A percentile compares a stretch with the other conserved stretches of the same genome.
These are phyloP conservation scores for Ustilago curta DNA, from an alignment of 1,284 basidiomycete genomes.

Conservation along the genomic window DNA sequence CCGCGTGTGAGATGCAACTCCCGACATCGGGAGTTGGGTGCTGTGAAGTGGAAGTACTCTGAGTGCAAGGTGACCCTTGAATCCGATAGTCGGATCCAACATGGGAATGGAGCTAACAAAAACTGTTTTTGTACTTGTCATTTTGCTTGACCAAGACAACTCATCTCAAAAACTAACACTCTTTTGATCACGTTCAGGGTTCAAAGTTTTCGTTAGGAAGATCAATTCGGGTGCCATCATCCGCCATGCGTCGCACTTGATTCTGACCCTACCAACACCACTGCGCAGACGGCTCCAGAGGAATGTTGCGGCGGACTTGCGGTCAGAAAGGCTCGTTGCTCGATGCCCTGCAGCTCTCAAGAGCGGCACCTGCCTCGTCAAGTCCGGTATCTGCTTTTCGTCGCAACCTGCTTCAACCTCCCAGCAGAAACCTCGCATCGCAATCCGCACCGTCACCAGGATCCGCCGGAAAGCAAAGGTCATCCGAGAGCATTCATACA, in stretches of 20 bases:
- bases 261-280: not conserved
- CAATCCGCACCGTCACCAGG: not conserved
- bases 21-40: too few species aligned
- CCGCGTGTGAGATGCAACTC: too few species aligned
- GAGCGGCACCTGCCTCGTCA: not conserved
- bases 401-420: not conserved
- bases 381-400: not conserved
- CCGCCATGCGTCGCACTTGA: not conserved
- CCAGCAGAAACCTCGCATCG: not conserved
- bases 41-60: too few species aligned
- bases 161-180: too few species aligned
- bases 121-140: too few species aligned
- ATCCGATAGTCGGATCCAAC: too few species aligned
- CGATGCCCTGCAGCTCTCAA: not conserved
- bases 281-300: not conserved
- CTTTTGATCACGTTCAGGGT: conserved; percentile 8
- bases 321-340: not conserved
- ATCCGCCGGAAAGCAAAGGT: not conserved
- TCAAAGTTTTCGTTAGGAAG: not conserved
- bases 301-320: not conserved
- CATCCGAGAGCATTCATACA: not conserved
- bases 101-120: too few species aligned
- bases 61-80: too few species aligned
- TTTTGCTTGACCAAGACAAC: too few species aligned
- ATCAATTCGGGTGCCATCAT: not conserved